Evolutionary conservation across 179 eudicot species (phyloP).

Genomic region (Camellia oleifera): DNA sequence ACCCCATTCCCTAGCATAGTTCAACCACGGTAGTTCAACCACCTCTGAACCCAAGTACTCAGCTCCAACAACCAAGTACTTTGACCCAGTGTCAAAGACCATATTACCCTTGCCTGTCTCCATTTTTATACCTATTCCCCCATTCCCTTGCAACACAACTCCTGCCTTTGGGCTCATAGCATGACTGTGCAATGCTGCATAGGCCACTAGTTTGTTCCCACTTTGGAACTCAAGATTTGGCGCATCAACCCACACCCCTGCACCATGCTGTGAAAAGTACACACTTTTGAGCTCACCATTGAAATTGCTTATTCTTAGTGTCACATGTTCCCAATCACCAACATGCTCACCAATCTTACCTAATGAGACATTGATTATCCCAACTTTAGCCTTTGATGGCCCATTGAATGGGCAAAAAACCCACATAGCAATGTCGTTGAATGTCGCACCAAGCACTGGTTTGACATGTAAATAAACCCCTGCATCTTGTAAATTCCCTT

Average conservation of each 20-base stretch:
- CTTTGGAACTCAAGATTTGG: conserved; percentile 38
- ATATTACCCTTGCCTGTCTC: conserved; percentile 34
- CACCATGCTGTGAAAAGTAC: conserved; percentile 45
- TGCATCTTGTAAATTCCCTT: conserved; percentile 37
- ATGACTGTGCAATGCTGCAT: conserved; percentile 54
- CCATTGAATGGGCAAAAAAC: conserved; percentile 61
- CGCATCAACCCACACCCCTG: conserved; percentile 44
- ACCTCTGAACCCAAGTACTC: conserved; percentile 32
- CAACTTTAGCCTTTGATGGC: conserved; percentile 44
- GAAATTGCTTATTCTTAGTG: conserved; percentile 52
- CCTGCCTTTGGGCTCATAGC: conserved; percentile 41
- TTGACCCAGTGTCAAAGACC: conserved; percentile 29
- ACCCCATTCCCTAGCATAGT: conserved; percentile 30
- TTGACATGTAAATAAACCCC: conserved; percentile 44
- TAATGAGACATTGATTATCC: conserved; percentile 26
- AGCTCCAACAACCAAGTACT: conserved; percentile 31
- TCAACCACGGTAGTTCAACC: conserved; percentile 49
- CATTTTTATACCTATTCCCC: conserved; percentile 33
- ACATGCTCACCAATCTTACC: conserved; percentile 55
- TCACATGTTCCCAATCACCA: conserved; percentile 65
- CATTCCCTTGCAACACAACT: conserved; percentile 29
- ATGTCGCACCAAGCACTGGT: conserved; percentile 48
- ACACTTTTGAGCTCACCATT: conserved; percentile 40
- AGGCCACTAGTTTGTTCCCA: conserved; percentile 36
- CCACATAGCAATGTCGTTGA: conserved; percentile 54